Conservation (phyloP, 164 flowering plant genomes). For the Stephania japonica region DNA sequence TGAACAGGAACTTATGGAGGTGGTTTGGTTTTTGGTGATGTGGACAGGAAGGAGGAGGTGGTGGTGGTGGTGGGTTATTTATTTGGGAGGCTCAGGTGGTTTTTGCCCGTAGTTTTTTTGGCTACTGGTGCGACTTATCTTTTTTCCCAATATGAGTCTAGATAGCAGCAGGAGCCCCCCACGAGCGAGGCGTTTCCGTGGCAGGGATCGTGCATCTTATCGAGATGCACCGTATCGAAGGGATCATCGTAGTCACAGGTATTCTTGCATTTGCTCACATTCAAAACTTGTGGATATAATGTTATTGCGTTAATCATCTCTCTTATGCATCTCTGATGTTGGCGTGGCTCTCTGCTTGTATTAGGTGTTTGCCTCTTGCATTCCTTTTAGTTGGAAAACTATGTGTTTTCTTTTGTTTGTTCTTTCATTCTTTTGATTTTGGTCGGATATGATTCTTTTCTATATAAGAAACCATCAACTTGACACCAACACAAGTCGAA, state of each 20-base stretch:
- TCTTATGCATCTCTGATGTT: background rate
- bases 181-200: slow-evolving; percentile 22
- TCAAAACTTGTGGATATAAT: background rate
- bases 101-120: slow-evolving; percentile 4
- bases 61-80: slow-evolving; percentile 13
- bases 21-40: slow-evolving; percentile 26
- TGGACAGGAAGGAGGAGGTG: slow-evolving; percentile 20
- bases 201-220: slow-evolving; percentile 26
- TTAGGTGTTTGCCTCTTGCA: background rate
- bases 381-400: background rate
- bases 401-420: background rate
- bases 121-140: slow-evolving; percentile 4
- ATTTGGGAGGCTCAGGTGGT: slow-evolving; percentile 9
- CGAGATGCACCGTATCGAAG: slow-evolving; percentile 35
- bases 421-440: background rate
- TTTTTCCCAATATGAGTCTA: slow-evolving; percentile 14
- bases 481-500: too few species aligned
- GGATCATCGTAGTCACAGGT: slow-evolving; percentile 28
- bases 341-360: background rate
- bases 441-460: background rate
- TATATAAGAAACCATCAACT: too few species aligned
- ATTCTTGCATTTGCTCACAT: background rate
- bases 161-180: slow-evolving; percentile 28
- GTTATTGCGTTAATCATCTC: background rate
- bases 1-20: slow-evolving; percentile 14